phyloP scores from a whole-genome alignment of 208 protist genomes.

The Crithidia sp. region DNA sequence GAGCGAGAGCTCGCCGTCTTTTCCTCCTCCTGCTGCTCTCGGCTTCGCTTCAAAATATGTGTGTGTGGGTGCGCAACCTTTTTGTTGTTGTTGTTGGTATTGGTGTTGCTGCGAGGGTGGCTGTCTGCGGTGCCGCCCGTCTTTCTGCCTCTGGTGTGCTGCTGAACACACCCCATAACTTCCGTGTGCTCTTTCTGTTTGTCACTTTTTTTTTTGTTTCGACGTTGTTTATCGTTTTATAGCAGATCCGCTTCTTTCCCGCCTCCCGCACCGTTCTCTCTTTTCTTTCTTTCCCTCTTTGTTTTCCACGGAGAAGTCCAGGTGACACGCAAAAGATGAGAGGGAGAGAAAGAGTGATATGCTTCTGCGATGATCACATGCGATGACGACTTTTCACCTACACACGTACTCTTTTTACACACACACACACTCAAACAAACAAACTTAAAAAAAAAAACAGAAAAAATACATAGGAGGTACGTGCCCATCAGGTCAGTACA shows the following conservation, averaged over 20 bases:
- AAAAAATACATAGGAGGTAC: constrained; percentile 4
- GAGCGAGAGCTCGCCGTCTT: not conserved
- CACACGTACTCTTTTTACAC: not conserved
- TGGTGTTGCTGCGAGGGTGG: no score
- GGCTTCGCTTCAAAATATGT: not conserved
- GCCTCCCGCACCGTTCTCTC: no score
- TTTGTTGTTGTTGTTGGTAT: no score
- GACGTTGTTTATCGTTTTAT: not conserved
- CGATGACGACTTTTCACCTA: not conserved
- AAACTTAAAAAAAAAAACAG: constrained; percentile 21
- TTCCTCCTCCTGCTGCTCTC: not conserved
- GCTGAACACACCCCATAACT: not conserved
- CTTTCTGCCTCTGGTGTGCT: not conserved
- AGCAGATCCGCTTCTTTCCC: no score
- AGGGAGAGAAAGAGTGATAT: not conserved
- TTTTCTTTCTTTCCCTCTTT: not conserved
- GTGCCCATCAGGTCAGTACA: no score
- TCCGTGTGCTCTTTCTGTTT: not conserved
- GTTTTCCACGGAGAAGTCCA: not conserved
- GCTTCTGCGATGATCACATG: not conserved
- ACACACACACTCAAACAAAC: not conserved
- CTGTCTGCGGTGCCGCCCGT: not conserved
- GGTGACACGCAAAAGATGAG: not conserved
- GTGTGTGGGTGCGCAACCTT: no score
- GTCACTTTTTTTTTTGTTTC: not conserved